Percentiles rank a stretch among this genome's conserved stretches.
phyloP scores from a whole-genome alignment of 495 filamentous ascomycete genomes.

The Podospora pseudoanserina region DNA sequence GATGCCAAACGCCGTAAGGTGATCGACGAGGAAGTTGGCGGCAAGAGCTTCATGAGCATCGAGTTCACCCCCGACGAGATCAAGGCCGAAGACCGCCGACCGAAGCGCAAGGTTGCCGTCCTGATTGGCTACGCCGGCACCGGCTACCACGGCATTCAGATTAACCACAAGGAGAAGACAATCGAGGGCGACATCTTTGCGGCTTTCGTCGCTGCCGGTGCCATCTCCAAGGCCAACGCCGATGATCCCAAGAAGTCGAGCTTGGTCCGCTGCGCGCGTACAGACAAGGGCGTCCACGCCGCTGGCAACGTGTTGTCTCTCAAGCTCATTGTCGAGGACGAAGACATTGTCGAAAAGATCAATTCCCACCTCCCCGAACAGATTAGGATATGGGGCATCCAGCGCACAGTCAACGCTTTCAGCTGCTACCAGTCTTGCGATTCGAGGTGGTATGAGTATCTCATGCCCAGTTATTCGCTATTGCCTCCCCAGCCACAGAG shows the following conservation, averaged over 20 bases:
- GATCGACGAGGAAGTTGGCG: conserved; percentile 42
- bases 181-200: conserved; percentile 96
- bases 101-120: conserved; percentile 94
- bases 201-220: conserved; percentile 82
- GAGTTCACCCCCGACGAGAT: conserved; percentile 65
- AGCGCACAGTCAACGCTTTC: conserved; percentile 79
- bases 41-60: conserved; percentile 42
- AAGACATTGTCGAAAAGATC: conserved; percentile 82
- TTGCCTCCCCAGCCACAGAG: conserved; percentile 87
- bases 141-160: conserved; percentile 97
- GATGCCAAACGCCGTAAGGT: conserved; percentile 51
- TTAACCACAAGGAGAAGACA: conserved; percentile 73
- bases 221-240: conserved; percentile 94
- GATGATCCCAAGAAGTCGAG: conserved; percentile 95
- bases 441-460: conserved; percentile 91
- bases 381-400: conserved; percentile 90
- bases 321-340: conserved; percentile 92
- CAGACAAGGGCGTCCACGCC: conserved; percentile 96
- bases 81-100: conserved; percentile 73
- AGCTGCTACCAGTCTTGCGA: conserved; percentile 91
- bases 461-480: conserved; percentile 87
- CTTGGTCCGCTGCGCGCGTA: conserved; percentile 87
- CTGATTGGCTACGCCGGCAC: conserved; percentile 92
- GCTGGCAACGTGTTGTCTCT: conserved; percentile 94
- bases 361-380: conserved; percentile 79